Percentiles rank a stretch among this genome's conserved stretches.
These are phyloP conservation scores for Xerophyta viscosa DNA, from an alignment of 106 monocot genomes.

Conservation along the genomic window DNA sequence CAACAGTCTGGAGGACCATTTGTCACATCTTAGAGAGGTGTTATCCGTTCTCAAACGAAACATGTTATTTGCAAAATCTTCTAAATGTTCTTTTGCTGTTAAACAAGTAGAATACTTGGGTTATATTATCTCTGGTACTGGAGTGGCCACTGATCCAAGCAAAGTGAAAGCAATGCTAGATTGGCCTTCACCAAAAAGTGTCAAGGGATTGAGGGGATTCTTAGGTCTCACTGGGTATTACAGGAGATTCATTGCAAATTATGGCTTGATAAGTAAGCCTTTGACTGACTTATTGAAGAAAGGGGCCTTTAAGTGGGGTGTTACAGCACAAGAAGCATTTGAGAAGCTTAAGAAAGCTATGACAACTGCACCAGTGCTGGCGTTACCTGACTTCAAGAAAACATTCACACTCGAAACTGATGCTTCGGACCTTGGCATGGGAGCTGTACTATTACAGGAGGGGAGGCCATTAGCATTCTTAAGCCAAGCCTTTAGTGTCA, in stretches of 20 bases:
- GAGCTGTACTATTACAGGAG: too few species aligned
- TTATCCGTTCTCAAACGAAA: background rate
- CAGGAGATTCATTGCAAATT: background rate
- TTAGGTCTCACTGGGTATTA: background rate
- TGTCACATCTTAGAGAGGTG: background rate
- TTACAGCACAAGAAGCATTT: too few species aligned
- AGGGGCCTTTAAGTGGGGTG: too few species aligned
- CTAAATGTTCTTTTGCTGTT: constrained; percentile 8
- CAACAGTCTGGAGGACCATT: background rate
- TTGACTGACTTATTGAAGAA: too few species aligned
- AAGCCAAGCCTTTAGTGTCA: too few species aligned
- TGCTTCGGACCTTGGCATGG: too few species aligned
- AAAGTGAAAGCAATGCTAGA: background rate
- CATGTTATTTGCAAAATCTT: background rate
- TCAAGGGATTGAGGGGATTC: constrained; percentile 1
- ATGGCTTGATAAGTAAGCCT: background rate
- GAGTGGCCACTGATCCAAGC: constrained; percentile 1
- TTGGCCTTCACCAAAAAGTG: constrained; percentile 5
- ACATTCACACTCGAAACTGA: too few species aligned
- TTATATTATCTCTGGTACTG: constrained; percentile 2
- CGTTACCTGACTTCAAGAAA: too few species aligned
- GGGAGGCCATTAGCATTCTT: too few species aligned
- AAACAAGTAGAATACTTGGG: constrained; percentile 4
- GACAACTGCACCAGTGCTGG: too few species aligned
- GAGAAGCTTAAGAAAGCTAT: too few species aligned